These are phyloP conservation scores for Rutstroemia sp. DNA, from an alignment of 2,329 filamentous ascomycete genomes.

Conservation along the genomic window DNA sequence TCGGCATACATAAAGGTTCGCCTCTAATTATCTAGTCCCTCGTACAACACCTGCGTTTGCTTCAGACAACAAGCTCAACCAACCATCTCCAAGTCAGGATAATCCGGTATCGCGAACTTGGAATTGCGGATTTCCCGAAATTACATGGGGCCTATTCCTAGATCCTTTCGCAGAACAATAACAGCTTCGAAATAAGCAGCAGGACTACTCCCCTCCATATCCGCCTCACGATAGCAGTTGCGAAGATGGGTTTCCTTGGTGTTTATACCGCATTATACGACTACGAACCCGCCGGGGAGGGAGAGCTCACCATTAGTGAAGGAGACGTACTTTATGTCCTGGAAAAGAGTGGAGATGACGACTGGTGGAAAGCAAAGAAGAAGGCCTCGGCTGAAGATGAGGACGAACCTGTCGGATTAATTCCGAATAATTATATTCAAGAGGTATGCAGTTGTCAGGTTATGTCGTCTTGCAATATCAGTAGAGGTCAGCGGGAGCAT, in stretches of 20 bases:
- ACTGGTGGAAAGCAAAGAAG: slow-evolving; percentile 66
- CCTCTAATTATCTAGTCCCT: slow-evolving; percentile 9
- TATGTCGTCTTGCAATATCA: not conserved
- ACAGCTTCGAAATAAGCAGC: slow-evolving; percentile 16
- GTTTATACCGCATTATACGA: slow-evolving; percentile 90
- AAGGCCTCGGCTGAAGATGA: slow-evolving; percentile 34
- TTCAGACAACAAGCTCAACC: not conserved
- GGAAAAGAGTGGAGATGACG: slow-evolving; percentile 60
- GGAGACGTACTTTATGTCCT: slow-evolving; percentile 83
- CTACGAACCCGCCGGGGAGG: slow-evolving; percentile 79
- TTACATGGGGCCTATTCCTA: slow-evolving; percentile 22
- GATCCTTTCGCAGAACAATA: slow-evolving; percentile 21
- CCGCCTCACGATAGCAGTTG: slow-evolving; percentile 5
- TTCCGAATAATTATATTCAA: slow-evolving; percentile 93
- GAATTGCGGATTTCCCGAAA: slow-evolving; percentile 14
- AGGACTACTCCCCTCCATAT: slow-evolving; percentile 10
- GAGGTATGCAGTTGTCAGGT: slow-evolving; percentile 54
- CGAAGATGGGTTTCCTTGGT: slow-evolving; percentile 78
- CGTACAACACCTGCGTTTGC: not conserved
- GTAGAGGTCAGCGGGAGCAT: not conserved
- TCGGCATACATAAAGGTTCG: not conserved
- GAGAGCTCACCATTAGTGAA: slow-evolving; percentile 77
- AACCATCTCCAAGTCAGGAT: not conserved
- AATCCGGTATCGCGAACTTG: slow-evolving; percentile 12
- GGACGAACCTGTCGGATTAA: slow-evolving; percentile 35